Conservation (phyloP, 2,329 filamentous ascomycete species). For the Nemania sp. region DNA sequence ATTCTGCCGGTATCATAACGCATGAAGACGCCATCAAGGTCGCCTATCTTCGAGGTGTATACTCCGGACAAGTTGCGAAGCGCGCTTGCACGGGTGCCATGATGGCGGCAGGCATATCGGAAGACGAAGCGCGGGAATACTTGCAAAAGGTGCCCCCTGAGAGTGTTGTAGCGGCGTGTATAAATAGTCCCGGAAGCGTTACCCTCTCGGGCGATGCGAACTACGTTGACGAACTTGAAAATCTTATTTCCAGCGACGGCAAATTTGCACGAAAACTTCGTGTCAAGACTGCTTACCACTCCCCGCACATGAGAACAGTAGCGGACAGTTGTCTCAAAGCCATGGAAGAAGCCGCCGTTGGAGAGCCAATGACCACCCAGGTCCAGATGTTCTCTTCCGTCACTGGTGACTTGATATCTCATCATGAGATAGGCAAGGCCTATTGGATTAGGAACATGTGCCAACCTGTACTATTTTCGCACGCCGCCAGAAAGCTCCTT, state of each 20-base stretch:
- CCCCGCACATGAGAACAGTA: conserved; percentile 36
- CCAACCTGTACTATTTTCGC: conserved; percentile 37
- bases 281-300: conserved; percentile 41
- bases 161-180: conserved; percentile 34
- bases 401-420: background rate
- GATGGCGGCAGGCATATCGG: conserved; percentile 1
- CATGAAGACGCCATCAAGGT: background rate
- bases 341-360: conserved; percentile 4
- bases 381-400: conserved; percentile 2
- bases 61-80: background rate
- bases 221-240: conserved; percentile 27
- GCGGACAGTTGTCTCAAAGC: conserved; percentile 18
- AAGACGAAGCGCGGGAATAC: background rate
- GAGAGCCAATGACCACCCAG: background rate
- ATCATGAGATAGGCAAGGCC: background rate
- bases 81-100: background rate
- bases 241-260: conserved; percentile 25
- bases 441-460: conserved; percentile 36
- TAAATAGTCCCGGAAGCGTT: conserved; percentile 38
- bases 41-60: conserved; percentile 5
- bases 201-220: conserved; percentile 40
- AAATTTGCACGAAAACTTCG: conserved; percentile 37
- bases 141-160: conserved; percentile 2
- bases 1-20: background rate
- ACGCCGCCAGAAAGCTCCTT: conserved; percentile 29